Evolutionary conservation across 2,329 filamentous ascomycete genomes (phyloP), one percentile per base, ranked within the genome.

Genomic region (Verticillium nonalfalfae): DNA sequence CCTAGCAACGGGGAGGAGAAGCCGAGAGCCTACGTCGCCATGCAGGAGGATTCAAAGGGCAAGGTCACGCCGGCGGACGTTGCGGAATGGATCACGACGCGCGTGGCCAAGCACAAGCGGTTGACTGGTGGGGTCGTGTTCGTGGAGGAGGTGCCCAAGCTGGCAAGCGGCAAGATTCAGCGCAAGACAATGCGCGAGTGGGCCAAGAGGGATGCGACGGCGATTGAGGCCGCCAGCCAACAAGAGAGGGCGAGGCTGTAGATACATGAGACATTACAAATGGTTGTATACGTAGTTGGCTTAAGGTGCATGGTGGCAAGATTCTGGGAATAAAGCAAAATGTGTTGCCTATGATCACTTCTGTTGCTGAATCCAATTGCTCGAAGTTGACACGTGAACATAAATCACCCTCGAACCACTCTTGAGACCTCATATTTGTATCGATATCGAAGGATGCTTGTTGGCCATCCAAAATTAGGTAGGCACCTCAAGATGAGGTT

Each of bases 81-180:
- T 60, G 75, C 81, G 62, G 71, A 74, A 3, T 79, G 73, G 71
- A 76, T 83, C 66, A 75, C 77, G 57, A 59, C 70, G 14, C 75
- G 77, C 38, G 79, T 84, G 5, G 74, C 81, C 45, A 82, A 79
- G 68, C 80, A 85, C 65, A 84, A 84, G 66, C 73, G 75, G 60
- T 73, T 85, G 1, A 76, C 74, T 1, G 82, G 81, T 2, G 81
- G 82, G 4, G 76, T 85, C 34, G 73, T 77, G 33, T 85, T 85
- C 63, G 76, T 86, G 7, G 79, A 84, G 57, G 80, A 81, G 64
- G 79, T 86, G 59, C 83, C 84, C 0, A 85, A 84, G 69, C 71
- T 84, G 56, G 78, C 80, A 13, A 82, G 79, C 62, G 84, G 84
- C 9, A 87, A 86, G 75, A 85, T 86, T 58, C 76, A 82, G 69